Evolutionary conservation across 306 rosid genomes (phyloP).

Genomic region (Vigna reflexopilosa): DNA sequence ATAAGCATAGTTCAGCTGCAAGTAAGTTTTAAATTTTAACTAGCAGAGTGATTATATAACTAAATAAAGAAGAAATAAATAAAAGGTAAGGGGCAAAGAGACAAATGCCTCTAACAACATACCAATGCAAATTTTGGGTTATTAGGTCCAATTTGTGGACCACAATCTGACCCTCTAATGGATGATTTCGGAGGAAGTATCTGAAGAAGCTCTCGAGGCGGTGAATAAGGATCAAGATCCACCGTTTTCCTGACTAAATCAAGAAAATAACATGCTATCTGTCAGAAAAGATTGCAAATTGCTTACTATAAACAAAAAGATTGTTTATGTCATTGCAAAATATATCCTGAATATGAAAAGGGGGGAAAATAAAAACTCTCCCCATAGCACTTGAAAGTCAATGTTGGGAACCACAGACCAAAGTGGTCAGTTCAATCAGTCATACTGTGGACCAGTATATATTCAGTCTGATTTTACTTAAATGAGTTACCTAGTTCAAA

Average conservation of each 20-base stretch:
- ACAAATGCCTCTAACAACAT: conserved; percentile 11
- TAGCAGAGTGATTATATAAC: conserved; percentile 7
- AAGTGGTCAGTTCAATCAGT: neutral
- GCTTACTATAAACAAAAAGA: conserved; percentile 1
- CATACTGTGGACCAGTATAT: conserved; percentile 3
- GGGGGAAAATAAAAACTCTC: neutral
- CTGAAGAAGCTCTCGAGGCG: conserved; percentile 81
- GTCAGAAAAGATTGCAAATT: conserved; percentile 39
- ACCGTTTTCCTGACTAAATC: conserved; percentile 72
- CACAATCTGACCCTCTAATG: conserved; percentile 74
- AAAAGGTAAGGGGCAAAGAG: neutral
- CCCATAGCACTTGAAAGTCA: conserved; percentile 2
- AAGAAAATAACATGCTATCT: conserved; percentile 37
- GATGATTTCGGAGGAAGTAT: conserved; percentile 85
- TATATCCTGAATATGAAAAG: neutral
- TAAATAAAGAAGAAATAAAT: conserved; percentile 20
- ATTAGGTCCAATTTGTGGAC: conserved; percentile 85
- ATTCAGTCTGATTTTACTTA: conserved; percentile 1
- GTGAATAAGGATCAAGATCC: conserved; percentile 71
- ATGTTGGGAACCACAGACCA: conserved; percentile 17
- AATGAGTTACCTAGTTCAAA: neutral
- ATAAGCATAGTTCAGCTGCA: conserved; percentile 26
- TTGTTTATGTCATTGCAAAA: neutral
- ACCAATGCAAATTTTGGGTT: conserved; percentile 78
- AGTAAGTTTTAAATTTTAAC: conserved; percentile 12